Evolutionary conservation across 2,329 filamentous ascomycete species (phyloP).

Genomic region (Pseudodiploospora longispora): DNA sequence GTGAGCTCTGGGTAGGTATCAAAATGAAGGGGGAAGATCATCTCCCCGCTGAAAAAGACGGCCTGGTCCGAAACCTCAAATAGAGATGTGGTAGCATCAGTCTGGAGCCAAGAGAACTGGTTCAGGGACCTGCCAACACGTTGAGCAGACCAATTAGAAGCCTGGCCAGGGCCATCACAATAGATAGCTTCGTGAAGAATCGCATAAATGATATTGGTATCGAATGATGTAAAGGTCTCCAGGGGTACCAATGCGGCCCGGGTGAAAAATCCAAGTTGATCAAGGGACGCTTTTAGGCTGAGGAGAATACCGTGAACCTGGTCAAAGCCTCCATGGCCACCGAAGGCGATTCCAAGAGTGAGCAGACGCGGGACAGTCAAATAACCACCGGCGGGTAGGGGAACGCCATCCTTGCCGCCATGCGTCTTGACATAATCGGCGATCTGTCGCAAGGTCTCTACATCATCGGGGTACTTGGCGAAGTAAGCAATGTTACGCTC

Average conservation of each 20-base stretch:
- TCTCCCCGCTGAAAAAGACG: conserved; percentile 82
- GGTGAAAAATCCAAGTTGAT: conserved; percentile 67
- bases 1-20: conserved; percentile 69
- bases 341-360: conserved; percentile 70
- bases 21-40: conserved; percentile 84
- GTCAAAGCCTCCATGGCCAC: conserved; percentile 70
- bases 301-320: conserved; percentile 66
- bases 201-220: conserved; percentile 74
- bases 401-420: conserved; percentile 36
- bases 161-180: conserved; percentile 55
- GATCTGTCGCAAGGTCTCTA: conserved; percentile 58
- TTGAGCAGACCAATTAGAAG: conserved; percentile 69
- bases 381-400: conserved; percentile 62
- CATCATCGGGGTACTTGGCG: conserved; percentile 75
- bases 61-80: conserved; percentile 27
- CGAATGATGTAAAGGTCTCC: conserved; percentile 61
- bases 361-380: conserved; percentile 69
- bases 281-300: conserved; percentile 62
- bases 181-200: conserved; percentile 85
- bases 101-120: conserved; percentile 44
- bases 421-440: conserved; percentile 55
- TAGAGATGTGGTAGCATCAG: conserved; percentile 17
- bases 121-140: conserved; percentile 45
- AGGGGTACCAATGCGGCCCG: conserved; percentile 60
- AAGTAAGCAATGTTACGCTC: conserved; percentile 76